Evolutionary conservation across 306 rosid genomes (phyloP), one percentile per base, ranked within the genome.

Genomic region (Vigna nakashimae): DNA sequence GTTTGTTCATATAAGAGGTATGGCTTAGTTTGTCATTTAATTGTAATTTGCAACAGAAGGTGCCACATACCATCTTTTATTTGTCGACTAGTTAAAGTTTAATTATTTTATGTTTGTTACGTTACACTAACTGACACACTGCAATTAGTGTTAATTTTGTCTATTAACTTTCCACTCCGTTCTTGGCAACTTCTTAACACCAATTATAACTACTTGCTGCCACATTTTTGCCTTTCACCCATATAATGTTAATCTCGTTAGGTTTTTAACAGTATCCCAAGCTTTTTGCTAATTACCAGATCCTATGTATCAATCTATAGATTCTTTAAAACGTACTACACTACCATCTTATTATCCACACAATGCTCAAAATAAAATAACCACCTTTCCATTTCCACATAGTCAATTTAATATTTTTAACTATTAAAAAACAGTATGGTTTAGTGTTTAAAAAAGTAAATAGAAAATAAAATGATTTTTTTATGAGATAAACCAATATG

Each of bases 171-270:
- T 69, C 2, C 11, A 60, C 17, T 69, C 15, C 67, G 50, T 81
- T 60, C 85, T 75, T 38, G 12, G 77, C 85, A 81, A 51, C 73
- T 81, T 75, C 81, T 51, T 51, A 66, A 69, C 60, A 26, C 12
- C 45, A 36, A 59, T 26, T 60, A 59, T 36, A 58, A 75, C 68
- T 38, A 40, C 71, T 58, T 48, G 49, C 58, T 67, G 52, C 65
- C 55, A 24, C 60, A 30, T 30, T 30, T 30, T 30, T 30, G 4
- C 34, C 34, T 30, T 30, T 30, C 34, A 30, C 5, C 52, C 5
- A 69, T 5, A 52, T 43, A 51, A 42, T 69, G 77, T 75, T 75
- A 75, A 75, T 69, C 40, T 69, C 43, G 59, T 59, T 81, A 75
- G 84, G 80, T 81, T 59, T 60, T 26, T 55, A 74, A 60, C 34